Percentiles rank a stretch among this genome's conserved stretches.
Evolutionary conservation across 306 rosid species (phyloP).

Genomic region (Cucurbita maxima): DNA sequence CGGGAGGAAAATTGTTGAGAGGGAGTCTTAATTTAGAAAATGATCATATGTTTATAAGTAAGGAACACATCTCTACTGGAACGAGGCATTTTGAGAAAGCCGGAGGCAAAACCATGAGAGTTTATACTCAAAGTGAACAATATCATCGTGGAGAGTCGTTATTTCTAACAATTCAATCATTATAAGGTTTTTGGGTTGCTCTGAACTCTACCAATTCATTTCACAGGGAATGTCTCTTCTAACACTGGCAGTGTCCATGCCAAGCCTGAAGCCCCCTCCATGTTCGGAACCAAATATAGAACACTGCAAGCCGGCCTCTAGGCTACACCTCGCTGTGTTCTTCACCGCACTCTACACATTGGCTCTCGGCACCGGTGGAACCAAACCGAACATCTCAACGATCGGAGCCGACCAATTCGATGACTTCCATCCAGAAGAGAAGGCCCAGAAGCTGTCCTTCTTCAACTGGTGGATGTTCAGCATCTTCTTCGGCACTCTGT

Average conservation of each 20-base stretch:
- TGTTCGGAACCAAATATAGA: slow-evolving; percentile 21
- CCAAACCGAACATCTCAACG: slow-evolving; percentile 89
- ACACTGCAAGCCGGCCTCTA: slow-evolving; percentile 56
- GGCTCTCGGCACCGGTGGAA: slow-evolving; percentile 88
- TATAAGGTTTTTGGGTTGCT: not conserved
- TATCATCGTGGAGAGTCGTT: too few species aligned
- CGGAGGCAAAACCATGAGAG: too few species aligned
- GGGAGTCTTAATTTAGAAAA: too few species aligned
- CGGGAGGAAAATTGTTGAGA: too few species aligned
- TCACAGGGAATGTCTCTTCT: slow-evolving; percentile 67
- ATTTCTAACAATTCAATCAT: too few species aligned
- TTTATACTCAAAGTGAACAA: too few species aligned
- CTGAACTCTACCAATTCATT: not conserved
- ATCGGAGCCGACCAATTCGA: slow-evolving; percentile 97
- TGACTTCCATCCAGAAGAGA: slow-evolving; percentile 60
- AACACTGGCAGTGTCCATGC: slow-evolving; percentile 53
- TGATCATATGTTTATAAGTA: too few species aligned
- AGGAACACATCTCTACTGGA: too few species aligned
- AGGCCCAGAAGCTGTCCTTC: slow-evolving; percentile 58
- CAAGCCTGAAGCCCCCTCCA: slow-evolving; percentile 41
- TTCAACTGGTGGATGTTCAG: slow-evolving; percentile 99
- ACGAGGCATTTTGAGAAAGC: too few species aligned
- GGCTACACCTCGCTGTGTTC: slow-evolving; percentile 48
- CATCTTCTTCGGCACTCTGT: slow-evolving; percentile 64
- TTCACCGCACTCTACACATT: slow-evolving; percentile 67